Conservation (phyloP, 768 basidiomycete genomes). For the Russula earlei region DNA sequence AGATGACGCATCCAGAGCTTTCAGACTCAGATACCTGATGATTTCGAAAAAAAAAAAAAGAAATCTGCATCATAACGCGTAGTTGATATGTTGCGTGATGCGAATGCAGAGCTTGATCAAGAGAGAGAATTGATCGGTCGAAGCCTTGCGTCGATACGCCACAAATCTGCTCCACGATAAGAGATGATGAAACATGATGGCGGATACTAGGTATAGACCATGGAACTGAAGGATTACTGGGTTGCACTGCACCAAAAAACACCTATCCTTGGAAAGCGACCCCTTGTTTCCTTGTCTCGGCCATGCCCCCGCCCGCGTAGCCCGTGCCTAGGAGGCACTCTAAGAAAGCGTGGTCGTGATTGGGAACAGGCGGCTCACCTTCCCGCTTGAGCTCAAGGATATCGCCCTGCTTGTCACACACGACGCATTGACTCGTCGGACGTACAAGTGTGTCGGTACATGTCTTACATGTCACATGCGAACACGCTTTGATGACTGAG, state of each 20-base stretch:
- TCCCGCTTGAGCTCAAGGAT: constrained; percentile 82
- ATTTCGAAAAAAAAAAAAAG: too few species aligned
- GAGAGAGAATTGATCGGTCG: background rate
- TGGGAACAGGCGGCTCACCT: constrained; percentile 40
- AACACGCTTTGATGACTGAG: constrained; percentile 76
- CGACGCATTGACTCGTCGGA: constrained; percentile 72
- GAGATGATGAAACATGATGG: background rate
- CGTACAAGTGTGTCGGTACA: constrained; percentile 84
- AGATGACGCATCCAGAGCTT: too few species aligned
- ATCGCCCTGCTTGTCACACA: constrained; percentile 72
- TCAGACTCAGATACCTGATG: too few species aligned
- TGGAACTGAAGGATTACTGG: background rate
- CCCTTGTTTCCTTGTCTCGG: constrained; percentile 75
- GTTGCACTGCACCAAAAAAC: background rate
- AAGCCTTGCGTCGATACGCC: background rate
- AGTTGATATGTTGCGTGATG: too few species aligned
- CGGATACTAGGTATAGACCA: background rate
- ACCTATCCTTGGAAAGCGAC: constrained; percentile 75
- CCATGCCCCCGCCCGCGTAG: constrained; percentile 88
- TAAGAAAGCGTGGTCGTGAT: background rate
- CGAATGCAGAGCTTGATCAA: background rate
- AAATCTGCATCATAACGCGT: too few species aligned
- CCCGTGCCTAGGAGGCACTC: constrained; percentile 57
- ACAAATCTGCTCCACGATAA: background rate
- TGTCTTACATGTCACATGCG: constrained; percentile 85